Conservation (phyloP, 768 basidiomycete species). For the Cyathus striatus region DNA sequence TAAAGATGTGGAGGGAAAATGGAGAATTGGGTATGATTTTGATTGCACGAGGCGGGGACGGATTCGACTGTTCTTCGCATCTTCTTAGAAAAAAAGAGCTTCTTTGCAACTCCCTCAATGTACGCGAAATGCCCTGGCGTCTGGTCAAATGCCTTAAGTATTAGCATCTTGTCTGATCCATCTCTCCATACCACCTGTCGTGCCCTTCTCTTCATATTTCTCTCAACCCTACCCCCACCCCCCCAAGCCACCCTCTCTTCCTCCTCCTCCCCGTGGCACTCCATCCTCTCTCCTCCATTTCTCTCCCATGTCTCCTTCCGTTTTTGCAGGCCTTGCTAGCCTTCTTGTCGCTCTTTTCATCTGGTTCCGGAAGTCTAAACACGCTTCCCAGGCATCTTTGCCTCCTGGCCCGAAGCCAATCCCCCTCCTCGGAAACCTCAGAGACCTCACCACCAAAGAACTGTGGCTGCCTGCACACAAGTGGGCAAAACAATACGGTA, state of each 20-base stretch:
- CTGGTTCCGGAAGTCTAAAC: slow-evolving; percentile 36
- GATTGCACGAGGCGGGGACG: background rate
- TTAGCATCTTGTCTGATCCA: background rate
- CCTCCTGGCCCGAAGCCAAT: slow-evolving; percentile 69
- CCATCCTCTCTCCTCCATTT: background rate
- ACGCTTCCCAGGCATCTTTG: slow-evolving; percentile 32
- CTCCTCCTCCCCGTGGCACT: background rate
- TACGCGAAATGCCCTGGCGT: background rate
- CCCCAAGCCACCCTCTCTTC: background rate
- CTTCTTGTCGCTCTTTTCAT: slow-evolving; percentile 33
- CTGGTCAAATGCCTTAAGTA: background rate
- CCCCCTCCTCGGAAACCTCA: slow-evolving; percentile 61
- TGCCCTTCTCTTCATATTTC: background rate
- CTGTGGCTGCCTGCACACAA: slow-evolving; percentile 57
- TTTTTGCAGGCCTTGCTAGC: slow-evolving; percentile 25
- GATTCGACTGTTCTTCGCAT: background rate
- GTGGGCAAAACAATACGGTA: slow-evolving; percentile 65
- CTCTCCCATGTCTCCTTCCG: slow-evolving; percentile 14
- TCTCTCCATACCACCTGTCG: background rate
- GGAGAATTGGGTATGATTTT: too few species aligned
- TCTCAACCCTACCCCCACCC: background rate
- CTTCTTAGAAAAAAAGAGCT: background rate
- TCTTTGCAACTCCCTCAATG: background rate
- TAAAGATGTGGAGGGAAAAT: too few species aligned
- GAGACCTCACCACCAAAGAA: slow-evolving; percentile 54